A percentile compares a stretch with the other conserved stretches of the same genome.
These are phyloP conservation scores for Fraxinus xanthoxyloides DNA, from an alignment of 305 asterid genomes.

Conservation along the genomic window DNA sequence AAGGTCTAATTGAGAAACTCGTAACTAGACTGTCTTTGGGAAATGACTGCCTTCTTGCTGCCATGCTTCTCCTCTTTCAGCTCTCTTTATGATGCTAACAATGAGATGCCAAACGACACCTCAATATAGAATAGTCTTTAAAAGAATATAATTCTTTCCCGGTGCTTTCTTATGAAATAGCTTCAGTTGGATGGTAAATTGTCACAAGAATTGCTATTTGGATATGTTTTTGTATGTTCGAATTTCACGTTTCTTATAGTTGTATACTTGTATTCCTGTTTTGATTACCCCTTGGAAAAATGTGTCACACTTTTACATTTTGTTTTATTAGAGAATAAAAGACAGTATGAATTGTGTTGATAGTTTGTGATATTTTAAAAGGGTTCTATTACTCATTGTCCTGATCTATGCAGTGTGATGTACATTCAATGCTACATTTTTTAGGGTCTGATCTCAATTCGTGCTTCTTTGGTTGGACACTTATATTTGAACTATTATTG, in stretches of 20 bases:
- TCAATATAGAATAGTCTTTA: background rate
- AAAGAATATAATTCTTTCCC: background rate
- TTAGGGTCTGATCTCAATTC: background rate
- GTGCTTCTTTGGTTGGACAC: background rate
- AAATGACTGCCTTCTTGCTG: background rate
- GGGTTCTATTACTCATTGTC: background rate
- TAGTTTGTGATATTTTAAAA: background rate
- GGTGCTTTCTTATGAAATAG: background rate
- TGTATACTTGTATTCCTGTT: background rate
- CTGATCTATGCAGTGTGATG: background rate
- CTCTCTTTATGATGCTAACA: background rate
- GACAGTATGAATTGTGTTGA: background rate
- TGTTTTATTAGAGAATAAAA: background rate
- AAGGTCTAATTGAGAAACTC: background rate
- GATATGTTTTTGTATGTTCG: background rate
- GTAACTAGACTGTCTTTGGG: background rate
- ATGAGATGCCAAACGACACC: background rate
- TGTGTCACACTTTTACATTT: background rate
- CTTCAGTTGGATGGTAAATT: background rate
- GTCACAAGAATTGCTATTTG: background rate
- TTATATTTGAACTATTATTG: background rate
- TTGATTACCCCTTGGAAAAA: background rate
- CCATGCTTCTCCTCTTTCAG: background rate
- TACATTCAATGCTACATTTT: background rate
- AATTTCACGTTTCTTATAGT: background rate